Evolutionary conservation across 352 stramenopile genomes (phyloP), one percentile per base, ranked within the genome.

Genomic region (Phytophthora pisi): DNA sequence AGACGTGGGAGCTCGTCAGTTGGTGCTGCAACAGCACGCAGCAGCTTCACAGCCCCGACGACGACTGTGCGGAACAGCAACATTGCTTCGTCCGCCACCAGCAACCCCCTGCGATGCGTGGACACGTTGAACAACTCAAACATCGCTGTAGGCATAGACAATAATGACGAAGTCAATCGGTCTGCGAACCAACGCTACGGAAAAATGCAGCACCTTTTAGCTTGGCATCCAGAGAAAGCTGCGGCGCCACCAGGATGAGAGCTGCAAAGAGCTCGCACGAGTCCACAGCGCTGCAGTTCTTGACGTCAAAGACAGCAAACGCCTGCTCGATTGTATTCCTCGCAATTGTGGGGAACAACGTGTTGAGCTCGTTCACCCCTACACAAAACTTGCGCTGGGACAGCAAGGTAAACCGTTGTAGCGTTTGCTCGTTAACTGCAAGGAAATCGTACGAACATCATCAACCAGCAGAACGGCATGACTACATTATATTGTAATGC

Each of bases 81-180:
- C 13, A 53, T 81, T 28, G 66, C 62, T 73, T 78, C 73, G 28
- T 81, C 73, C 38, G 54, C 64, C 1, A 71, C 65, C 46, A 81
- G 42, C 42, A 76, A 45, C 5, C 67, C 73, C 24, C 57, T 42
- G 10, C 65, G 72, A 54, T 75, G 64, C 36, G 62, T 75, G 20
- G 70, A 75, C 16, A 68, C 59, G 38, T 81, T 81, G 46, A 81
- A 81, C 31, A 71, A 49, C 5, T 70, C 28, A 50, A 78, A 81
- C 11, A 81, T 64, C 0, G 42, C 73, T 78, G 46, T n/a, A 11
- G 51, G 8, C 16, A 10, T 0, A 50, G 8, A 31, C 31, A 38
- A 11, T 11, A 11, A 9, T 11, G 31, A 38, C 7, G 8, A 11
- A 38, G 31, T 38, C 10, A 38, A 38, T 38, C 31, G 31, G 31